These are phyloP conservation scores for Cladosporium sp. DNA, from an alignment of 2,329 filamentous ascomycete genomes.

Conservation along the genomic window DNA sequence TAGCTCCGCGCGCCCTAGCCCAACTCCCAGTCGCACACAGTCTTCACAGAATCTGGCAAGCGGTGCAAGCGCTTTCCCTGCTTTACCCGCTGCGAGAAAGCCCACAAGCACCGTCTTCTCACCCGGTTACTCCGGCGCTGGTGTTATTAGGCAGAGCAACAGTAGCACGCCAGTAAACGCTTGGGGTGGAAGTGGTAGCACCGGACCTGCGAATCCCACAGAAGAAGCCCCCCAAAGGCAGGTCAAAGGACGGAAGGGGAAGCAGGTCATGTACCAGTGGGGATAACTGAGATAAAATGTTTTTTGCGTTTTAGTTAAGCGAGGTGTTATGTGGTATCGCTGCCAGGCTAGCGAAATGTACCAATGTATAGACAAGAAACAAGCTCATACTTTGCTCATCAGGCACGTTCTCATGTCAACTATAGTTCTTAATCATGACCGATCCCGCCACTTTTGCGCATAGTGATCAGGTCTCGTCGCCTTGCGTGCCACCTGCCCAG, in stretches of 20 bases:
- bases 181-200: slow-evolving; percentile 34
- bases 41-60: slow-evolving; percentile 24
- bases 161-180: slow-evolving; percentile 37
- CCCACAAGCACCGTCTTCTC: slow-evolving; percentile 53
- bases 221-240: slow-evolving; percentile 22
- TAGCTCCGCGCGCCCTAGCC: slow-evolving; percentile 25
- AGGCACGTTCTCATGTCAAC: background rate
- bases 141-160: slow-evolving; percentile 40
- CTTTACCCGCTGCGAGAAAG: slow-evolving; percentile 73
- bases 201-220: slow-evolving; percentile 20
- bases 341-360: background rate
- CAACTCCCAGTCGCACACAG: slow-evolving; percentile 36
- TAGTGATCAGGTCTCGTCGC: too few species aligned
- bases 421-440: background rate
- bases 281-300: slow-evolving; percentile 29
- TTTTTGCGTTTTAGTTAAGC: background rate
- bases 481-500: too few species aligned
- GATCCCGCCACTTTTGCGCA: too few species aligned
- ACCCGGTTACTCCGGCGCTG: slow-evolving; percentile 45
- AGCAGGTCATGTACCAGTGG: slow-evolving; percentile 49
- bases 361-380: slow-evolving; percentile 1
- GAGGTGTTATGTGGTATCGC: background rate
- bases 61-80: slow-evolving; percentile 67
- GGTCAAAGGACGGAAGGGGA: slow-evolving; percentile 46
- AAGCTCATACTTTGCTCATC: background rate